Base-by-base conservation (phyloP, 257 asterid species). In the Thymus quinquecostatus region DNA sequence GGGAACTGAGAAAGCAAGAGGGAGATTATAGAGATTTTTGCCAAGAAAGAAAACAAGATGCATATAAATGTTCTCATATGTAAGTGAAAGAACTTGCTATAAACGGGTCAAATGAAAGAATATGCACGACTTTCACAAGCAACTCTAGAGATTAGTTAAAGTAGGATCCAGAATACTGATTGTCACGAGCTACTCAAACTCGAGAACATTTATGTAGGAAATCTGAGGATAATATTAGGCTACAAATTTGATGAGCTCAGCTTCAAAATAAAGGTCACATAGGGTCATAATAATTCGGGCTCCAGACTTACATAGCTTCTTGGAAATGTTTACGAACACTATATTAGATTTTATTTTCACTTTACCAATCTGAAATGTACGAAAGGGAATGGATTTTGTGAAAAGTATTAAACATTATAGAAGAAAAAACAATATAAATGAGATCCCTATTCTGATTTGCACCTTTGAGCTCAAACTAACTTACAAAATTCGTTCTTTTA, bases 1-100 rank as follows among this genome's bases (percentile, higher is more conserved):
- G 88, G 88, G 65, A 83, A 83, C 88, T 83, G 9, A 28, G 29
- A 57, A 63, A 11, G 27, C 14, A 30, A 51, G 32, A 51, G 0
- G 55, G 13, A 49, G 4, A 13, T 4, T 13, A 50, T 27, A 5
- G 4, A 21, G 10, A 50, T 50, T n/a, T 50, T 50, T 6, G 10
- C 10, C 48, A 43, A 36, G 40, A 21, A 51, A 51, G 32, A 51
- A 49, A 49, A 21, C 10, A 51, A 50, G 3, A 49, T 13, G 51
- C 51, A 47, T 10, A n/a, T 3, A 47, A n/a, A 47, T 10, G 51
- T 8, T 49, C 2, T 12, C 55, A 49, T 49, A 49, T 11, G 5
- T 4, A 49, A 13, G 9, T 5, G 30, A 51, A 51, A 28, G 40
- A 12, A 33, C 4, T 32, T 5, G 41, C 43, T 10, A 57, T 30